A percentile compares a stretch with the other conserved stretches of the same genome.
phyloP scores from a whole-genome alignment of 1,284 basidiomycete genomes.

The Heterobasidion occidentale region DNA sequence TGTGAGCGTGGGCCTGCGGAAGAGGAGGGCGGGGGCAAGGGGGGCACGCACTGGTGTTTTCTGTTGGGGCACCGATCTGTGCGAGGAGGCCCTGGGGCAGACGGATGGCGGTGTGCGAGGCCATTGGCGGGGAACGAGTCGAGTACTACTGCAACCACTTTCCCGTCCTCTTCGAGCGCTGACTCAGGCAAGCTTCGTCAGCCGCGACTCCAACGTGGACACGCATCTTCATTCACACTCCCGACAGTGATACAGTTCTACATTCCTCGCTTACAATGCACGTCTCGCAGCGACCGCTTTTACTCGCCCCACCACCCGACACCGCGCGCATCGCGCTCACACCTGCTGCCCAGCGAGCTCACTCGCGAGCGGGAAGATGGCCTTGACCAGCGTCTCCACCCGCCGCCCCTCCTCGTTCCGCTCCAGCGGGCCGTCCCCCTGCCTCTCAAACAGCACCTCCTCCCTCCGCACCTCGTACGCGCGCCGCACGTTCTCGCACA shows the following conservation, averaged over 20 bases:
- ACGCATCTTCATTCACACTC: too few relatives aligned
- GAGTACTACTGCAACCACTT: too few relatives aligned
- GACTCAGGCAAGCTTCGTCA: too few relatives aligned
- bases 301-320: too few relatives aligned
- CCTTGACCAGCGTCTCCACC: background rate
- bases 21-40: background rate
- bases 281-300: too few relatives aligned
- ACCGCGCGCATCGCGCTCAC: too few relatives aligned
- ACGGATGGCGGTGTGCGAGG: slow-evolving; percentile 3
- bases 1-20: background rate
- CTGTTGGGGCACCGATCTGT: slow-evolving; percentile 13
- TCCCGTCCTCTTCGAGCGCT: too few relatives aligned
- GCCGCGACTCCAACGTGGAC: too few relatives aligned
- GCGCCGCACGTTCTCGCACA: background rate
- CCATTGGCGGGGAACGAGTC: background rate
- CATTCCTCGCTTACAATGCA: too few relatives aligned
- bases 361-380: too few relatives aligned
- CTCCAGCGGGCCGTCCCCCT: background rate
- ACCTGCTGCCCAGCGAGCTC: too few relatives aligned
- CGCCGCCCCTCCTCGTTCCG: background rate
- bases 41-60: slow-evolving; percentile 9
- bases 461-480: background rate
- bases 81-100: slow-evolving; percentile 24
- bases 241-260: too few relatives aligned
- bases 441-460: background rate